Evolutionary conservation across 1,284 basidiomycete genomes (phyloP).

Genomic region (Lentinula novae-zelandiae): DNA sequence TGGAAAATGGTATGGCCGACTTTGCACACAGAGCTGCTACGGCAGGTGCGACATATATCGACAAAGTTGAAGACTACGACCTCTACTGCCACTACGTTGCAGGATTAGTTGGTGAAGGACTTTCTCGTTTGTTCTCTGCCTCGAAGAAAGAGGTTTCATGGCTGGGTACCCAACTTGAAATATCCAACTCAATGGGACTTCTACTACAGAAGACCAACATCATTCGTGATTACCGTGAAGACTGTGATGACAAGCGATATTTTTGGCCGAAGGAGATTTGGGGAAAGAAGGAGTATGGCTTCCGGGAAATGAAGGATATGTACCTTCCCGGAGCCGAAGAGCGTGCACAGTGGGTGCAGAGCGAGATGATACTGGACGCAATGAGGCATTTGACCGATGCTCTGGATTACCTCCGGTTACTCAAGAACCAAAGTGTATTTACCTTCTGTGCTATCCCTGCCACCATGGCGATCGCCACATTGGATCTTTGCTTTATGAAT

Average conservation of each 20-base stretch:
- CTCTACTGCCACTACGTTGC: conserved; percentile 95
- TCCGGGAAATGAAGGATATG: conserved; percentile 67
- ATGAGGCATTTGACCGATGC: conserved; percentile 83
- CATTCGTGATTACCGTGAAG: conserved; percentile 93
- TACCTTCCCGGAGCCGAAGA: conserved; percentile 25
- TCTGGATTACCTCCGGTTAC: conserved; percentile 85
- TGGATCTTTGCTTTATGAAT: conserved; percentile 93
- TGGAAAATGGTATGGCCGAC: conserved; percentile 96
- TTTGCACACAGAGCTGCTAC: conserved; percentile 82
- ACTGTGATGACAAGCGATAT: conserved; percentile 79
- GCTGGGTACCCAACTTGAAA: conserved; percentile 79
- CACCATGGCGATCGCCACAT: conserved; percentile 94
- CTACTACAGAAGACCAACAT: conserved; percentile 99
- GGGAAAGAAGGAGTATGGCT: conserved; percentile 62
- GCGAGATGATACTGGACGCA: conserved; percentile 88
- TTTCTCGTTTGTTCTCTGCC: conserved; percentile 87
- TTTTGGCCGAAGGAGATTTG: conserved; percentile 98
- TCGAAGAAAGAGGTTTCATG: conserved; percentile 82
- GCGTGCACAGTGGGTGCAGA: conserved; percentile 75
- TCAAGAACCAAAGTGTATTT: conserved; percentile 93
- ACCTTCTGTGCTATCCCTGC: conserved; percentile 97
- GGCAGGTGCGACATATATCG: conserved; percentile 66
- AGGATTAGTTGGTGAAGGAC: conserved; percentile 95
- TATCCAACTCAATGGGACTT: conserved; percentile 96
- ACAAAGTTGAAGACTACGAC: conserved; percentile 75